Conservation (phyloP, 441 rosid species). For the Omphalea diandra region DNA sequence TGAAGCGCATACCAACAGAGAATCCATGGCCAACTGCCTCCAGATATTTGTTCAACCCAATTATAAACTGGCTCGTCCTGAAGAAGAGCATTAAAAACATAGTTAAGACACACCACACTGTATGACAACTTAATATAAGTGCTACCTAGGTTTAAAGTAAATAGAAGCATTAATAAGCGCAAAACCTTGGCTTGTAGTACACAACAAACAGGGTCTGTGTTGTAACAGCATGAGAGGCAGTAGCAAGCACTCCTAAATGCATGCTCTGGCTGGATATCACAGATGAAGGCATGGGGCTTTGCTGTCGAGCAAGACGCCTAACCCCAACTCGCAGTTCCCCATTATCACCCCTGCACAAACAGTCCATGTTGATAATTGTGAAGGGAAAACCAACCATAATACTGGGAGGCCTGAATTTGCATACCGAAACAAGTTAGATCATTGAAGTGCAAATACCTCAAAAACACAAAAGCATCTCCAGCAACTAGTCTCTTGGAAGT, state of each 20-base stretch:
- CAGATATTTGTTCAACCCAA: constrained; percentile 64
- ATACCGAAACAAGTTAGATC: not conserved
- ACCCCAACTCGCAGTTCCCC: constrained; percentile 82
- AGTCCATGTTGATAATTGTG: not conserved
- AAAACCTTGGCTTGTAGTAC: constrained; percentile 91
- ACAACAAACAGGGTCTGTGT: constrained; percentile 70
- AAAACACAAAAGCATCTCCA: constrained; percentile 86
- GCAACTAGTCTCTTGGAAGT: constrained; percentile 77
- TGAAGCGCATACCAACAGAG: constrained; percentile 73
- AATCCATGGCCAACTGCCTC: constrained; percentile 49
- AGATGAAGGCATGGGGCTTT: constrained; percentile 66
- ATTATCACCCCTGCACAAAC: constrained; percentile 47
- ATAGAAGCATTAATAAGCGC: not conserved
- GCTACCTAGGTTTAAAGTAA: not conserved
- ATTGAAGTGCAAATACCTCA: constrained; percentile 48
- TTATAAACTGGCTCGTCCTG: constrained; percentile 82
- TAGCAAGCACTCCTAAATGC: constrained; percentile 94
- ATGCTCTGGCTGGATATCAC: constrained; percentile 92
- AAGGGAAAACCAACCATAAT: not conserved
- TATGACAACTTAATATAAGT: not conserved
- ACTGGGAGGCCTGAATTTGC: constrained; percentile 1
- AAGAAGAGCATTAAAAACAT: constrained; percentile 4
- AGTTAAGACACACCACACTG: not conserved
- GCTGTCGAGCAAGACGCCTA: constrained; percentile 60
- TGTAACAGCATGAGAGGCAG: constrained; percentile 83